Evolutionary conservation across 2,329 filamentous ascomycete genomes (phyloP).

Genomic region (Penicillium sp.): DNA sequence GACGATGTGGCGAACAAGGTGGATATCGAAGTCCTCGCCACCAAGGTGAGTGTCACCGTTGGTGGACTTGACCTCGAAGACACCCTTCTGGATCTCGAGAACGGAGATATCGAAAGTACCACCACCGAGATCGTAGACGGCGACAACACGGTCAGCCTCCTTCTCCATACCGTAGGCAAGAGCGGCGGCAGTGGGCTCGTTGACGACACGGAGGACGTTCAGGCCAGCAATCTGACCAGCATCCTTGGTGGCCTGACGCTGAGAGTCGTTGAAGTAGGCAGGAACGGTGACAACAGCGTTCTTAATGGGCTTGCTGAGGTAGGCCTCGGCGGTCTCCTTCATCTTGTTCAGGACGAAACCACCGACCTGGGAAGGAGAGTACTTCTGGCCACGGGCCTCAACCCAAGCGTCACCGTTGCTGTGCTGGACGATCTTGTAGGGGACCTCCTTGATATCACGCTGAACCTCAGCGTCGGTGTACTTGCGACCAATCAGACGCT

Average conservation of each 20-base stretch:
- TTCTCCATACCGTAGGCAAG: conserved; percentile 96
- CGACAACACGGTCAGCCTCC: conserved; percentile 83
- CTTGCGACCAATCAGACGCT: conserved; percentile 98
- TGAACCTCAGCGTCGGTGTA: conserved; percentile 93
- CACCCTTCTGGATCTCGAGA: conserved; percentile 94
- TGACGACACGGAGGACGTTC: conserved; percentile 95
- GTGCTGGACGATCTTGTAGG: conserved; percentile 98
- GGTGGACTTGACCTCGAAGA: conserved; percentile 99
- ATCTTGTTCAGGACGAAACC: conserved; percentile 97
- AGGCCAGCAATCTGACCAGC: conserved; percentile 94
- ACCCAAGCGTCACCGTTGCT: conserved; percentile 96
- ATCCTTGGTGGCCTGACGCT: conserved; percentile 97
- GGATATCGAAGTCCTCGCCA: conserved; percentile 97
- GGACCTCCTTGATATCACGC: conserved; percentile 95
- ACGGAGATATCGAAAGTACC: conserved; percentile 99
- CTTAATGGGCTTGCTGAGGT: conserved; percentile 86
- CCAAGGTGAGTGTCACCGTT: conserved; percentile 98
- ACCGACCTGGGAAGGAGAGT: conserved; percentile 97
- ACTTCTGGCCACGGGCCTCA: conserved; percentile 87
- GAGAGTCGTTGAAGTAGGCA: conserved; percentile 98
- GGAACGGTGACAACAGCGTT: conserved; percentile 97
- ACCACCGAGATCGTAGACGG: conserved; percentile 97
- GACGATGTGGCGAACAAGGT: conserved; percentile 88
- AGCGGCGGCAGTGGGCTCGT: conserved; percentile 95
- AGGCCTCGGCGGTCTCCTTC: conserved; percentile 97